Percentiles rank a stretch among this genome's conserved stretches.
These are phyloP conservation scores for Aphanomyces invadans DNA, from an alignment of 352 stramenopile species.

Conservation along the genomic window DNA sequence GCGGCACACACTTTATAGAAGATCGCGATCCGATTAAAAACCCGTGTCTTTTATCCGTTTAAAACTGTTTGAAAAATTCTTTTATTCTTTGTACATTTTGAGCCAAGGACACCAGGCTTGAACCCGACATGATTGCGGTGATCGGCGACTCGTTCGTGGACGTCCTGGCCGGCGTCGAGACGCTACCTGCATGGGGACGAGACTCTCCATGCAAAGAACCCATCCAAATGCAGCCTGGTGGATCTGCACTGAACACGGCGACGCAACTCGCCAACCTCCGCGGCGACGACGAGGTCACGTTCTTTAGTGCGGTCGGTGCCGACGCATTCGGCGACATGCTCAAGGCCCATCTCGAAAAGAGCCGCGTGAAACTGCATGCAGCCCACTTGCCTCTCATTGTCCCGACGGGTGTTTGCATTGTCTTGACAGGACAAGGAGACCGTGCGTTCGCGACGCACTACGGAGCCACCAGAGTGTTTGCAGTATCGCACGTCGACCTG, in stretches of 20 bases:
- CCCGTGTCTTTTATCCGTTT: background rate
- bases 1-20: no score
- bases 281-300: conserved; percentile 34
- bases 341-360: conserved; percentile 30
- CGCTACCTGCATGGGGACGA: conserved; percentile 69
- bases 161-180: conserved; percentile 63
- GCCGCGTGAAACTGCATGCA: conserved; percentile 39
- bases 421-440: conserved; percentile 64
- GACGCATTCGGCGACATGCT: conserved; percentile 21
- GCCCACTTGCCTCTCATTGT: conserved; percentile 29
- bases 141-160: conserved; percentile 68
- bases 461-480: conserved; percentile 52
- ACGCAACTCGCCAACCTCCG: conserved; percentile 65
- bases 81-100: background rate
- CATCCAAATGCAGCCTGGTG: conserved; percentile 69
- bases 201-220: conserved; percentile 59
- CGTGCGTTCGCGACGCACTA: conserved; percentile 81
- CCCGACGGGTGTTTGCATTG: conserved; percentile 71
- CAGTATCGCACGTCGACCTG: conserved; percentile 59
- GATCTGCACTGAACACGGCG: conserved; percentile 77
- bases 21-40: no score
- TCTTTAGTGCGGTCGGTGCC: conserved; percentile 54
- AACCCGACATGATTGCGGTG: conserved; percentile 38
- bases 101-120: background rate
- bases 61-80: background rate